These are phyloP conservation scores for Penicillium sp. DNA, from an alignment of 2,329 filamentous ascomycete species.

Conservation along the genomic window DNA sequence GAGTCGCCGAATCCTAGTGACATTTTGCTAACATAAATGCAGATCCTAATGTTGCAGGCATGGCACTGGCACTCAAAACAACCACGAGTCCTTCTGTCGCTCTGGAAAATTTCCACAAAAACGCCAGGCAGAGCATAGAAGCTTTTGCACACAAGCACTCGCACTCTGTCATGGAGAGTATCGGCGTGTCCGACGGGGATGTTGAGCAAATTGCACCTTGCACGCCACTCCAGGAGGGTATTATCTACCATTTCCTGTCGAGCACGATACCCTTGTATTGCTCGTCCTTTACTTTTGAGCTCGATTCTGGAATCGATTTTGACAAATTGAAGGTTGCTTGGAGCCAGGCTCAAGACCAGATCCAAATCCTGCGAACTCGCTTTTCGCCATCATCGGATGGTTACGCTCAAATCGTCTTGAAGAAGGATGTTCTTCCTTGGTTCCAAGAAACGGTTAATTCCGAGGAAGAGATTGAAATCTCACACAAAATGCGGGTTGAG, in stretches of 20 bases:
- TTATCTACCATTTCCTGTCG: constrained; percentile 69
- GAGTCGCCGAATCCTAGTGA: constrained; percentile 24
- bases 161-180: constrained; percentile 49
- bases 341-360: constrained; percentile 48
- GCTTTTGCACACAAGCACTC: constrained; percentile 64
- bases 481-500: constrained; percentile 38
- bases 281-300: constrained; percentile 65
- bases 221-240: constrained; percentile 81
- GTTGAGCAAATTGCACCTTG: constrained; percentile 78
- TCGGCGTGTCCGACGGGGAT: constrained; percentile 52
- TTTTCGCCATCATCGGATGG: constrained; percentile 75
- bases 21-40: constrained; percentile 18
- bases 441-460: constrained; percentile 30
- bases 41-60: constrained; percentile 41
- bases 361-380: constrained; percentile 67
- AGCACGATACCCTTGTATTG: constrained; percentile 66
- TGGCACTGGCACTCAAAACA: constrained; percentile 31
- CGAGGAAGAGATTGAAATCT: constrained; percentile 31
- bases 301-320: constrained; percentile 50
- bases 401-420: constrained; percentile 69
- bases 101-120: constrained; percentile 35
- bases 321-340: constrained; percentile 58
- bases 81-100: constrained; percentile 4
- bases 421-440: constrained; percentile 47
- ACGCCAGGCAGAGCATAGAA: constrained; percentile 59